Conservation (phyloP, 2,329 filamentous ascomycete genomes). For the Tolypocladium ophioglossoides region DNA sequence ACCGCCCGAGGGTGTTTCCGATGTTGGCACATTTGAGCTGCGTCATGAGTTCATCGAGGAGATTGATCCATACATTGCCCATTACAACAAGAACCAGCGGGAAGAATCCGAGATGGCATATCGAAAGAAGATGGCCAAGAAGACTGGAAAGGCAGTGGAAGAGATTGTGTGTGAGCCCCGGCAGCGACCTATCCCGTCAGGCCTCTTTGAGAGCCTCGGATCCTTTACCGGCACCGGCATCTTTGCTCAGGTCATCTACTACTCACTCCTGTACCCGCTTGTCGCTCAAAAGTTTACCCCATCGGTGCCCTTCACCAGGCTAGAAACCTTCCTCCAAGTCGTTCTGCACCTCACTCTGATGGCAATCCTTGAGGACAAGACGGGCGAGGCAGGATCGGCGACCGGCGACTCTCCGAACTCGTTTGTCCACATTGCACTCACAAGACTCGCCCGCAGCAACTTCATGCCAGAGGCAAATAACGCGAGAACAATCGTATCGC, state of each 20-base stretch:
- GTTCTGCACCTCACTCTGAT: conserved; percentile 80
- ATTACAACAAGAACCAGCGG: conserved; percentile 93
- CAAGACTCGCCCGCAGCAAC: conserved; percentile 49
- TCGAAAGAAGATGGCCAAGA: conserved; percentile 77
- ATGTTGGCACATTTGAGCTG: conserved; percentile 89
- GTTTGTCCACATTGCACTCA: conserved; percentile 63
- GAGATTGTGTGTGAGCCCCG: conserved; percentile 91
- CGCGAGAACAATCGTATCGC: conserved; percentile 51
- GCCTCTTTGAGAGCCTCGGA: conserved; percentile 67
- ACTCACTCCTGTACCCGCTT: conserved; percentile 73
- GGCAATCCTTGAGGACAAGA: conserved; percentile 72
- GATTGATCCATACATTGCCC: conserved; percentile 89
- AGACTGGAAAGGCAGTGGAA: conserved; percentile 66
- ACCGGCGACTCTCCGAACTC: conserved; percentile 41
- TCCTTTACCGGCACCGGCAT: conserved; percentile 73
- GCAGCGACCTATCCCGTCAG: conserved; percentile 62
- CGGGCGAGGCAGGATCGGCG: conserved; percentile 39
- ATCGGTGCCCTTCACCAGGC: conserved; percentile 65
- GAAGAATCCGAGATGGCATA: conserved; percentile 91
- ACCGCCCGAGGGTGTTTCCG: conserved; percentile 79
- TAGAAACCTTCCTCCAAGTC: conserved; percentile 88
- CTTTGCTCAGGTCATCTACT: conserved; percentile 85
- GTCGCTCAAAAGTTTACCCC: conserved; percentile 59
- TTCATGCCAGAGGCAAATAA: conserved; percentile 45
- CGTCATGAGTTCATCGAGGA: conserved; percentile 78